Base-by-base conservation (phyloP, 164 flowering plant species). In the Cinnamomum chago region DNA sequence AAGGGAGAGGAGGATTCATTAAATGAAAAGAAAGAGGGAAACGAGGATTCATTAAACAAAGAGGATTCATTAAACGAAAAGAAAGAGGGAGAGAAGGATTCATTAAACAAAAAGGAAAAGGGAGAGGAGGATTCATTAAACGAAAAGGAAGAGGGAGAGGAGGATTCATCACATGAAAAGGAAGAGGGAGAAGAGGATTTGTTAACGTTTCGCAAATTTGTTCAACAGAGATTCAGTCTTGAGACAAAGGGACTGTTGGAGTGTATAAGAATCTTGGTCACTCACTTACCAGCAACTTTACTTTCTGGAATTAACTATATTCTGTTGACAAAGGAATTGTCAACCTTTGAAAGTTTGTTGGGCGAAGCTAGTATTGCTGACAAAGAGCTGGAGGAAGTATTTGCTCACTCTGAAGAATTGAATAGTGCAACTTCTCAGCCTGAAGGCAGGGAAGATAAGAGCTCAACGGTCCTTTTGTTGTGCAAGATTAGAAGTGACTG, bases 181-280 rank as follows among this genome's bases (percentile, higher is more conserved):
- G 1, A 33, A 52, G 11, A 51, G n/a, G 24, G 6, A 17, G 51
- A 35, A 0, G 5, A 5, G 24, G 70, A 47, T 20, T 9, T 5
- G 15, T 24, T 73, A 68, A 52, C n/a, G 4, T 72, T 73, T 50
- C 20, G 24, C 55, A 27, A 33, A 23, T 74, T 52, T n/a, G 23
- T 68, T 5, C 12, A 7, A 7, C 28, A 25, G 47, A 64, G 66
- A 52, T 74, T 74, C 30, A n/a, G 50, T 4, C 65, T 52, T 5
- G 1, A 30, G 67, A 51, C 71, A 30, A 68, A 52, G 24, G 11
- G 30, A 13, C 35, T 91, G 14, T 70, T 71, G 72, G 75, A 66
- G 22, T 86, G 89, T 76, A 17, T 89, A 23, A 50, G n/a, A 13
- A 78, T 33, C 51, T 76, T 93, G 9, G 80, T 85, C 65, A 86